These are phyloP conservation scores for Alternaria viburni DNA, from an alignment of 2,329 filamentous ascomycete genomes.

Conservation along the genomic window DNA sequence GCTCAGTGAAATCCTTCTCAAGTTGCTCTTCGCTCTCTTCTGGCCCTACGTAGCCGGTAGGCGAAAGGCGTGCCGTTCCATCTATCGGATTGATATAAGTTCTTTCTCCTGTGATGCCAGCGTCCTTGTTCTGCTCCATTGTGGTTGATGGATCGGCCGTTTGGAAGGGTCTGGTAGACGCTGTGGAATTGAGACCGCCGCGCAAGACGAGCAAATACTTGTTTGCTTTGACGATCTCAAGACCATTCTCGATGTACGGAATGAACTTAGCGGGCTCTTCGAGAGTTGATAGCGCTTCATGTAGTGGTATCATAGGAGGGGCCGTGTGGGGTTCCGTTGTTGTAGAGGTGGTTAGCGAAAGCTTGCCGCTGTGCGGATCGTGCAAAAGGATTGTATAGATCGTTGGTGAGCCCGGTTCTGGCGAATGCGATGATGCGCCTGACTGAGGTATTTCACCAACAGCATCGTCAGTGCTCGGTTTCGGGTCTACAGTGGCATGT, in stretches of 20 bases:
- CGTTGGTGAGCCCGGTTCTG: conserved; percentile 5
- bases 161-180: conserved; percentile 12
- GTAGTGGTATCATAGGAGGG: conserved; percentile 29
- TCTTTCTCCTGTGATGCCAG: background rate
- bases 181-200: conserved; percentile 12
- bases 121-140: background rate
- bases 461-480: background rate
- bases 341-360: conserved; percentile 35
- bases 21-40: conserved; percentile 30
- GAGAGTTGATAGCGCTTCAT: conserved; percentile 36
- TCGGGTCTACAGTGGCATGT: background rate
- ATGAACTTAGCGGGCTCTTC: conserved; percentile 38
- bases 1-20: conserved; percentile 31
- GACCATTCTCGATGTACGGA: conserved; percentile 32
- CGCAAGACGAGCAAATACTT: conserved; percentile 42
- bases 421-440: background rate
- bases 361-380: conserved; percentile 31
- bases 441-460: background rate
- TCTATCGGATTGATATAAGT: conserved; percentile 43
- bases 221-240: conserved; percentile 38
- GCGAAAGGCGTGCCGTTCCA: conserved; percentile 40
- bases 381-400: conserved; percentile 37
- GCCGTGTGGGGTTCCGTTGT: conserved; percentile 20
- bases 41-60: conserved; percentile 43
- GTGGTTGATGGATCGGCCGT: conserved; percentile 7